Base-by-base conservation (phyloP, 1,139 yeast species). In the Blastobotrys arbuscula region DNA sequence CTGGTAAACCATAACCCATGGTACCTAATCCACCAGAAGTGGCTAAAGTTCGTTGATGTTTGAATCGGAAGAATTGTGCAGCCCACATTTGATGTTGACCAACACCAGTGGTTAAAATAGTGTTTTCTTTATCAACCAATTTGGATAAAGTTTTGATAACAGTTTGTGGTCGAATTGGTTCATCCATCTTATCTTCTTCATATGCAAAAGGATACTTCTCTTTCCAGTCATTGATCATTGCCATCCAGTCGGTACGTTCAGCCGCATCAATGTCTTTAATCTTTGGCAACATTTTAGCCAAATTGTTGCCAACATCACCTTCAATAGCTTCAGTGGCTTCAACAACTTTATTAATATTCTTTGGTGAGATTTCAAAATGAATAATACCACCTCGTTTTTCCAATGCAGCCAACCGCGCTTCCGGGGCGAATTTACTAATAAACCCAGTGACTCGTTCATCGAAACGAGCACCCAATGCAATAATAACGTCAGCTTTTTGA, bases 61-160 rank as follows among this genome's bases (percentile, higher is more conserved):
- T 84, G 95, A 96, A 90, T 49, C 89, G 81, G 79, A 84, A 89
- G 69, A 89, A 90, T 73, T 92, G 98, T 39, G 98, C 98, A 39
- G 97, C 94, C 97, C 98, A 92, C 98, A 92, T 92, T 75, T 92
- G 98, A 77, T 92, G 98, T 76, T 92, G 98, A 53, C 98, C 98
- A 50, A 92, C 97, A 75, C 98, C 98, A 42, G 98, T 92, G 50
- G 97, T 85, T 59, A 92, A 82, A 62, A 89, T 81, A 54, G 88
- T 90, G 66, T 80, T 86, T 54, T 80, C 81, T 48, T 73, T 74
- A 54, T 72, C 72, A 36, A 90, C 82, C 61, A 89, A 83, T 55
- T 81, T 77, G 9, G 95, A 81, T 52, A 92, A 77, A 68, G 86
- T 92, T 48, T 76, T 71, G 55, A 92, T 81, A 51, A 90, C 81